phyloP scores from a whole-genome alignment of 176 grass and related monocot genomes.

The Avena sativa region DNA sequence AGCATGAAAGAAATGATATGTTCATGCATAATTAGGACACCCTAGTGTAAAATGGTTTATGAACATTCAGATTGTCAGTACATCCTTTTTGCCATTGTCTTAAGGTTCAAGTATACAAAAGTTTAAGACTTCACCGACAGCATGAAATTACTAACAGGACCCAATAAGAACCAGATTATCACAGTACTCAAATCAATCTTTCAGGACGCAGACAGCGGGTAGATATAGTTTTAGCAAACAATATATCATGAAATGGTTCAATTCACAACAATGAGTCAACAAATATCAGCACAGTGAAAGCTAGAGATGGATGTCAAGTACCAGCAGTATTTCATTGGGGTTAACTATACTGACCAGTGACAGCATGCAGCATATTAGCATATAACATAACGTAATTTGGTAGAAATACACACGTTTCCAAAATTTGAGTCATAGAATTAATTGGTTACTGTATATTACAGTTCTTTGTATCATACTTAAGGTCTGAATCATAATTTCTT shows the following conservation, averaged over 20 bases:
- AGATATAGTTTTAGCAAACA: slow-evolving; percentile 1
- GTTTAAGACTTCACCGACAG: not conserved
- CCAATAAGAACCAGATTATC: not conserved
- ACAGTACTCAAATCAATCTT: not conserved
- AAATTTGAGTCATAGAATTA: not conserved
- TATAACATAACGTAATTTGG: not conserved
- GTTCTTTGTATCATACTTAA: not conserved
- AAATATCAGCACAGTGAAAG: not conserved
- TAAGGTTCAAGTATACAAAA: not conserved
- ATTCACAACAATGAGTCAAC: not conserved
- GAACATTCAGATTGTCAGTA: not conserved
- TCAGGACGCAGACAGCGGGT: not conserved
- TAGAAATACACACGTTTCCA: not conserved
- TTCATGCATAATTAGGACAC: not conserved
- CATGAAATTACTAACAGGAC: not conserved
- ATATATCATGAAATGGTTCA: not conserved
- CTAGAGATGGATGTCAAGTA: not conserved
- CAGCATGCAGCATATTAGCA: not conserved
- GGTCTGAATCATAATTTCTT: not conserved
- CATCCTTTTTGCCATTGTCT: not conserved
- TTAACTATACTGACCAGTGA: slow-evolving; percentile 1
- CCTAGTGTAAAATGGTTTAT: not conserved
- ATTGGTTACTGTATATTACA: not conserved
- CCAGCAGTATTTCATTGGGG: not conserved
- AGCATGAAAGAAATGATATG: not conserved